Evolutionary conservation across 345 rosid genomes (phyloP).

Genomic region (Populus deltoides): DNA sequence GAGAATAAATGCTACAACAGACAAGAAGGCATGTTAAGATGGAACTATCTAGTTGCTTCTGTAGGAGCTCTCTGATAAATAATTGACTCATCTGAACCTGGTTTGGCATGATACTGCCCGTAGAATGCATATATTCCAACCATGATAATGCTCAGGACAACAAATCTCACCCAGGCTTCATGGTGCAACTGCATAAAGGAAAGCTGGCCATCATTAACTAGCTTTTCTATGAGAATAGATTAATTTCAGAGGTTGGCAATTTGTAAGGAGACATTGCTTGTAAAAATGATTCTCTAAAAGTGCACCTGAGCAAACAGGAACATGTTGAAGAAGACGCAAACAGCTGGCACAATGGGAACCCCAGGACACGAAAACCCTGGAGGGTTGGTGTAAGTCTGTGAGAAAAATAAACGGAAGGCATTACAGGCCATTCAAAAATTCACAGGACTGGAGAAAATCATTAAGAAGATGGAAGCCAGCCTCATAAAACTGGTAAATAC

Average conservation of each 20-base stretch:
- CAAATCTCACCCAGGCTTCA: constrained; percentile 90
- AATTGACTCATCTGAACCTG: constrained; percentile 45
- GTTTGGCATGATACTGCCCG: constrained; percentile 78
- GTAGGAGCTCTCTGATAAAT: constrained; percentile 57
- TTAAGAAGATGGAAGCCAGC: neutral
- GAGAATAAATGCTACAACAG: neutral
- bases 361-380: constrained; percentile 83
- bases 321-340: constrained; percentile 87
- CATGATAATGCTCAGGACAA: constrained; percentile 60
- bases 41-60: constrained; percentile 28
- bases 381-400: constrained; percentile 56
- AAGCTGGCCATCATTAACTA: neutral
- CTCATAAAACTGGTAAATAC: neutral
- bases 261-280: neutral
- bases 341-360: constrained; percentile 74
- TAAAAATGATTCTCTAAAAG: neutral
- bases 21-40: neutral
- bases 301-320: constrained; percentile 94
- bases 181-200: constrained; percentile 63
- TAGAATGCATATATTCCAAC: constrained; percentile 66
- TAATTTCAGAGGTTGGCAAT: neutral
- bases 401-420: constrained; percentile 4
- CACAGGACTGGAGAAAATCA: neutral
- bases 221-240: neutral
- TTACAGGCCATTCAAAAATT: neutral